These are phyloP conservation scores for Carex parvula DNA, from an alignment of 176 grass and related monocot genomes.

Conservation along the genomic window DNA sequence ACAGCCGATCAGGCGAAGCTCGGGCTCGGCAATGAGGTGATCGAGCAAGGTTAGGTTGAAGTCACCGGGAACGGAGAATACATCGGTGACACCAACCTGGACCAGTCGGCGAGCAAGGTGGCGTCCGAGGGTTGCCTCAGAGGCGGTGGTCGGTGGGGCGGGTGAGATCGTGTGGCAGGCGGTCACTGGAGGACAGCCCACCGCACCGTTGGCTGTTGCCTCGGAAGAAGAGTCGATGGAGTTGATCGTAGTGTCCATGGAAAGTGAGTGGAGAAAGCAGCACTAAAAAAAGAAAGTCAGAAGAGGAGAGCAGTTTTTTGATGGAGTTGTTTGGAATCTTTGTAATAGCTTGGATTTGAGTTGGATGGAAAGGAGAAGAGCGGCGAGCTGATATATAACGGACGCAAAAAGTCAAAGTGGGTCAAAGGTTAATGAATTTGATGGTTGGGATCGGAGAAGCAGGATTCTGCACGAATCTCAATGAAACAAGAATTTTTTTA, in stretches of 20 bases:
- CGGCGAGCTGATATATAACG: neutral
- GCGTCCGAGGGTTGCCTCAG: slow-evolving; percentile 34
- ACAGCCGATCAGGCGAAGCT: slow-evolving; percentile 42
- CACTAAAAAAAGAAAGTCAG: neutral
- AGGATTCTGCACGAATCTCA: no score
- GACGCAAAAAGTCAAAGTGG: neutral
- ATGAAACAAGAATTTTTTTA: no score
- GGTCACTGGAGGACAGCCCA: slow-evolving; percentile 22
- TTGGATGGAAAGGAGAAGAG: neutral
- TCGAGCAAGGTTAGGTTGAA: slow-evolving; percentile 82
- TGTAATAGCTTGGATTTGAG: neutral
- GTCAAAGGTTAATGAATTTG: no score
- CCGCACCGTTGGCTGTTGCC: slow-evolving; percentile 12
- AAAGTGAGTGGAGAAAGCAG: neutral
- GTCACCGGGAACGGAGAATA: slow-evolving; percentile 66
- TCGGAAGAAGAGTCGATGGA: slow-evolving; percentile 29
- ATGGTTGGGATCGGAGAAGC: no score
- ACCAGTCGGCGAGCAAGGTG: slow-evolving; percentile 50
- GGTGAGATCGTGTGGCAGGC: neutral
- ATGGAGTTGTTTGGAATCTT: neutral
- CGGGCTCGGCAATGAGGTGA: slow-evolving; percentile 52
- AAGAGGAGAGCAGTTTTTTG: neutral
- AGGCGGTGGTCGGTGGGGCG: neutral
- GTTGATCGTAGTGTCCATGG: slow-evolving; percentile 37
- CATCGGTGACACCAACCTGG: slow-evolving; percentile 50